Percentiles rank a stretch among this genome's conserved stretches.
Evolutionary conservation across 768 basidiomycete species (phyloP).

Genomic region (Auricularia cornea): DNA sequence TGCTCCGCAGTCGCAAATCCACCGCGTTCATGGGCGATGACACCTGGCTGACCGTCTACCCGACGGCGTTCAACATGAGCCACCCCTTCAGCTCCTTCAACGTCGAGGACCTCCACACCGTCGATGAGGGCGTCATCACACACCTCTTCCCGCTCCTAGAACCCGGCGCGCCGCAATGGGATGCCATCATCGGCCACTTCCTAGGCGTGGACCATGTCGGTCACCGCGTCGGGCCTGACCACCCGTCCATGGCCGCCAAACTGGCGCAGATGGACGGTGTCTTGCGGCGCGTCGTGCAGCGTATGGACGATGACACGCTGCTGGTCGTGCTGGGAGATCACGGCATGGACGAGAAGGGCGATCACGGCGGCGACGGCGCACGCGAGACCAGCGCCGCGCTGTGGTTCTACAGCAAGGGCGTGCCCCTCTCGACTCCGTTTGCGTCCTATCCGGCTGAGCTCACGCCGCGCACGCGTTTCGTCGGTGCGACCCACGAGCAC

Average conservation of each 20-base stretch:
- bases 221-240: constrained; percentile 86
- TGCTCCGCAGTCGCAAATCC: constrained; percentile 48
- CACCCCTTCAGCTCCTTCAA: constrained; percentile 95
- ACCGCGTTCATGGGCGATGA: constrained; percentile 95
- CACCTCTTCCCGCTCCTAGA: constrained; percentile 74
- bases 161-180: constrained; percentile 50
- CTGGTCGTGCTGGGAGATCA: constrained; percentile 92
- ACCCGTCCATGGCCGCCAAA: constrained; percentile 78
- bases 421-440: constrained; percentile 30
- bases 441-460: not conserved
- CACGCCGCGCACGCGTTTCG: constrained; percentile 9
- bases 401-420: constrained; percentile 88
- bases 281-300: constrained; percentile 58
- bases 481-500: constrained; percentile 21
- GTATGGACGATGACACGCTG: constrained; percentile 73
- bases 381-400: constrained; percentile 79
- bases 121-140: constrained; percentile 81
- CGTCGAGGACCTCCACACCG: constrained; percentile 94
- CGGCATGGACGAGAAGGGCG: constrained; percentile 91
- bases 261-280: constrained; percentile 82
- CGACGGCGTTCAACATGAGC: constrained; percentile 68
- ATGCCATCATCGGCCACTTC: constrained; percentile 86
- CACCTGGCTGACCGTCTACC: constrained; percentile 91
- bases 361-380: constrained; percentile 87
- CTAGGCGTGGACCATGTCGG: constrained; percentile 96